Percentiles rank a stretch among this genome's conserved stretches.
phyloP scores from a whole-genome alignment of 23 red algal species.

The Agarophyton chilense region DNA sequence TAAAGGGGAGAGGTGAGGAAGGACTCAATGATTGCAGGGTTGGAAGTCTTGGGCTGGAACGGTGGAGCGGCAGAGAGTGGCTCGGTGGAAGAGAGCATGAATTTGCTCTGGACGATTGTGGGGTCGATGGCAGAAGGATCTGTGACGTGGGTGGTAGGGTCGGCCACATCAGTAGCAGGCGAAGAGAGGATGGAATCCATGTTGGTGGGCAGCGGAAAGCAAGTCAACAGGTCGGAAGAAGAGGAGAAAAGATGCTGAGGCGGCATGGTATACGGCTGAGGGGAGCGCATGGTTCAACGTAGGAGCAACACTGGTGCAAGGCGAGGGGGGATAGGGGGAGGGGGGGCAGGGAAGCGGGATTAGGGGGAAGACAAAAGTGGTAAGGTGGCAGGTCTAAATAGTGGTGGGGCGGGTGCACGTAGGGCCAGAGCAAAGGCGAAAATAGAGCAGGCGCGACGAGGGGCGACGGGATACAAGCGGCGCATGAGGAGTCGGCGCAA shows the following conservation, averaged over 20 bases:
- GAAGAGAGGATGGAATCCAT: slow-evolving; percentile 51
- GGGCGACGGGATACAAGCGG: no score
- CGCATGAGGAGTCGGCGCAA: no score
- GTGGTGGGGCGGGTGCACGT: neutral
- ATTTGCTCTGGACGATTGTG: neutral
- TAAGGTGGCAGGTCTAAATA: neutral
- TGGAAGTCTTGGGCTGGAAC: neutral
- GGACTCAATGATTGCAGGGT: neutral
- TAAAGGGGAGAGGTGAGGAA: neutral
- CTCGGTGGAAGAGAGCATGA: neutral
- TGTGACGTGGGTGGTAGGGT: neutral
- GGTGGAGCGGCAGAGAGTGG: neutral
- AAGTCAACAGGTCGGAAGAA: neutral
- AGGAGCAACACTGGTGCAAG: neutral
- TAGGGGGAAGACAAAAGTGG: neutral
- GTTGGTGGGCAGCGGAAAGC: neutral
- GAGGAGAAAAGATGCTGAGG: neutral
- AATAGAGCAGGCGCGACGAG: no score
- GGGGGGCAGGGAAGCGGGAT: neutral
- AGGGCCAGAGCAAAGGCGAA: neutral
- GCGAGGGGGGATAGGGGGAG: neutral
- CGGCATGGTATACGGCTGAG: neutral
- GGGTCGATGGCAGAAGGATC: neutral
- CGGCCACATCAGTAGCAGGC: slow-evolving; percentile 35
- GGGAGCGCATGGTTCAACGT: neutral